Conservation (phyloP, 2,329 filamentous ascomycete species). For the Albophoma yamanashiensis region DNA sequence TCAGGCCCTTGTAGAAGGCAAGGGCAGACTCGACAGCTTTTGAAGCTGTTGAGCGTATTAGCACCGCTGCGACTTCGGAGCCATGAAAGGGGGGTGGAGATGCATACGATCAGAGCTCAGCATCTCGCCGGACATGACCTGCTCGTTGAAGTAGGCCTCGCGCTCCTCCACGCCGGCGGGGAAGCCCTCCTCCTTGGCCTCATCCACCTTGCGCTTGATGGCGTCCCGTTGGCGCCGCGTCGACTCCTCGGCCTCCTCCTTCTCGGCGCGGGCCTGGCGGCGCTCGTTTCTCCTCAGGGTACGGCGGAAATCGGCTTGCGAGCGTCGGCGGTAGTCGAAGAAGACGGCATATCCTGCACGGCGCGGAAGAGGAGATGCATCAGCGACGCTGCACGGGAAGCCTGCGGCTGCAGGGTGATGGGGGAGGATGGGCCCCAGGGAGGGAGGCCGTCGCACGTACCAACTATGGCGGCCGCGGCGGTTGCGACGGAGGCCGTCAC, state of each 20-base stretch:
- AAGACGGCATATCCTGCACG: conserved; percentile 51
- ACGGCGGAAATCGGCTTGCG: conserved; percentile 54
- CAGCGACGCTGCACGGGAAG: not conserved
- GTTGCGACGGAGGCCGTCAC: conserved; percentile 53
- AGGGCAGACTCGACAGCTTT: conserved; percentile 74
- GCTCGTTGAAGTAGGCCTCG: conserved; percentile 93
- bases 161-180: conserved; percentile 83
- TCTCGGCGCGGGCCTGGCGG: conserved; percentile 57
- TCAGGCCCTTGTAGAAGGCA: conserved; percentile 96
- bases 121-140: conserved; percentile 80
- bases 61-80: not conserved
- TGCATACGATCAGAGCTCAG: conserved; percentile 71
- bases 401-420: not conserved
- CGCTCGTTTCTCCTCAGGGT: conserved; percentile 66
- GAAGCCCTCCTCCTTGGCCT: conserved; percentile 85
- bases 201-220: conserved; percentile 66
- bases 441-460: conserved; percentile 26
- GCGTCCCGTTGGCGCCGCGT: conserved; percentile 57
- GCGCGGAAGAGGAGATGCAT: not conserved
- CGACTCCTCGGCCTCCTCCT: conserved; percentile 59
- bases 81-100: not conserved
- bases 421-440: not conserved
- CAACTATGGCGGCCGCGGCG: conserved; percentile 46
- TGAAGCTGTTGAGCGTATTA: conserved; percentile 34
- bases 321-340: conserved; percentile 58